Conservation (phyloP, 1,139 yeast genomes). For the Candida glucosophila region DNA sequence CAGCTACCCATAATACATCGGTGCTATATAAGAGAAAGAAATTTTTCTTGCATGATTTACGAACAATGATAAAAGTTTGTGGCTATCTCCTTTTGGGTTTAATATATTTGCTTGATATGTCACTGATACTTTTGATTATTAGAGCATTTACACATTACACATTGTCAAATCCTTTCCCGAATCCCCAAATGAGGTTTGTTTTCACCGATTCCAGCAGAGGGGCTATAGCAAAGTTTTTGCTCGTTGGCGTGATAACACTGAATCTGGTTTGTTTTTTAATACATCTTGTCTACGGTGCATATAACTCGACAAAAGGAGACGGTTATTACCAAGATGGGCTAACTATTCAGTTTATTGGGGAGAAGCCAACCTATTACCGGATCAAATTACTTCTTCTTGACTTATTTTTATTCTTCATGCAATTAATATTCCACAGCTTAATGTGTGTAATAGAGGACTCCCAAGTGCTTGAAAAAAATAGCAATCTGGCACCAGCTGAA, state of each 20-base stretch:
- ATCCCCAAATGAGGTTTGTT: slow-evolving; percentile 7
- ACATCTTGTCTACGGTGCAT: slow-evolving; percentile 24
- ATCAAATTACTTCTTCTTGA: slow-evolving; percentile 23
- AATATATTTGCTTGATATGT: slow-evolving; percentile 28
- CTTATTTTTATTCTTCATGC: slow-evolving; percentile 16
- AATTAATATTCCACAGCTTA: slow-evolving; percentile 23
- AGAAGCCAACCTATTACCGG: slow-evolving; percentile 19
- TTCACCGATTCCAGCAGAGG: slow-evolving; percentile 20
- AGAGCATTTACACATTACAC: slow-evolving; percentile 23
- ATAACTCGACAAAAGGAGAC: slow-evolving; percentile 10
- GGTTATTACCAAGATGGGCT: slow-evolving; percentile 26
- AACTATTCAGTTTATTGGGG: slow-evolving; percentile 36
- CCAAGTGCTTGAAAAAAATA: slow-evolving; percentile 14
- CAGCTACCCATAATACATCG: slow-evolving; percentile 24
- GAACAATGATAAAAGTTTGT: slow-evolving; percentile 18
- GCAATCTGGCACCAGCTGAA: not conserved
- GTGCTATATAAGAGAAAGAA: slow-evolving; percentile 32
- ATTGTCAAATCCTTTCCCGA: slow-evolving; percentile 20
- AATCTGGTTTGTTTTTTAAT: slow-evolving; percentile 17
- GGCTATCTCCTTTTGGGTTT: slow-evolving; percentile 24
- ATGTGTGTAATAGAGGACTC: slow-evolving; percentile 26
- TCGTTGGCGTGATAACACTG: slow-evolving; percentile 15
- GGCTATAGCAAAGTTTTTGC: slow-evolving; percentile 19
- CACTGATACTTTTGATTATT: slow-evolving; percentile 18
- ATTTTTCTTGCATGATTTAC: slow-evolving; percentile 26